Evolutionary conservation across 2,329 filamentous ascomycete genomes (phyloP).

Genomic region (Coleophoma crateriformis): DNA sequence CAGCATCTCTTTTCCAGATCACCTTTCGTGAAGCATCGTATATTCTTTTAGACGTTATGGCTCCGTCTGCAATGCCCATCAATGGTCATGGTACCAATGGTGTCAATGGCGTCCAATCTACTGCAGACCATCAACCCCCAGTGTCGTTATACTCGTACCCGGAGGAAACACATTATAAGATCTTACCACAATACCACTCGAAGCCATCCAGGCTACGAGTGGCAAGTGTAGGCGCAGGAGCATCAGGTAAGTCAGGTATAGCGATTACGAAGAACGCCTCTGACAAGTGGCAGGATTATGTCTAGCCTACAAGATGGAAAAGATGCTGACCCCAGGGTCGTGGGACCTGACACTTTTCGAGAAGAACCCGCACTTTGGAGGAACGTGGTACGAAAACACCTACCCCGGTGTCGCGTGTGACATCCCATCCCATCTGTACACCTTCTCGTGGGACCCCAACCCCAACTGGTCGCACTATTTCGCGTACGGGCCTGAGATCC

Average conservation of each 20-base stretch:
- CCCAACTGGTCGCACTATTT: conserved; percentile 51
- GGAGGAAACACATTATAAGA: conserved; percentile 4
- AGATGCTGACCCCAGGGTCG: conserved; percentile 7
- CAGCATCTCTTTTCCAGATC: too few relatives aligned
- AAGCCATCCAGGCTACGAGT: conserved; percentile 13
- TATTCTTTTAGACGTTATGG: background rate
- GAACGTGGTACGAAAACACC: conserved; percentile 52
- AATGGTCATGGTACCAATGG: background rate
- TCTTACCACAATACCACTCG: conserved; percentile 13
- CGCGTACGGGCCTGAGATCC: conserved; percentile 52
- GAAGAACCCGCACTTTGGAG: conserved; percentile 39
- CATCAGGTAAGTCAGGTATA: conserved; percentile 3
- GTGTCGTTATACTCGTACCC: background rate
- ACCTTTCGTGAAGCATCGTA: too few relatives aligned
- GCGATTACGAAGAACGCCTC: background rate
- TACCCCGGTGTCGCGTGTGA: conserved; percentile 50
- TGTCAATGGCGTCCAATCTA: background rate
- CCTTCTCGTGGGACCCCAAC: conserved; percentile 52
- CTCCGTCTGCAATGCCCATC: background rate
- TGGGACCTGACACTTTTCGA: conserved; percentile 38
- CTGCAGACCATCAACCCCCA: background rate
- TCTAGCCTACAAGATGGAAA: conserved; percentile 14
- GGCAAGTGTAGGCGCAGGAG: conserved; percentile 13
- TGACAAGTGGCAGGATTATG: conserved; percentile 7
- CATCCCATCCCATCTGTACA: conserved; percentile 15